Conservation (phyloP, 2,329 filamentous ascomycete species). For the Seiridium cupressi region DNA sequence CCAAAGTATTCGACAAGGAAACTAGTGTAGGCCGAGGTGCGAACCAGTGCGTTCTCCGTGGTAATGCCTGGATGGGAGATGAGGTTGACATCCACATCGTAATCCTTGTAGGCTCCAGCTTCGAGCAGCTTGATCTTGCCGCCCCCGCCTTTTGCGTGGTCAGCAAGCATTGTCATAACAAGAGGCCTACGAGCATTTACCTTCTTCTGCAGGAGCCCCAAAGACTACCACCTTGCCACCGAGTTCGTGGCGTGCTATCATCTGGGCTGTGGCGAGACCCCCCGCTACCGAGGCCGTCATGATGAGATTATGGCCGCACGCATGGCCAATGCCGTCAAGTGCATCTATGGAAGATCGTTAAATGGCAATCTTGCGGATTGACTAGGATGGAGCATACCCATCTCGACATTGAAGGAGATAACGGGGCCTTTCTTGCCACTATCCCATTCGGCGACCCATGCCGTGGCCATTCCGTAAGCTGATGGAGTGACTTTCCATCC, state of each 20-base stretch:
- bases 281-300: conserved; percentile 45
- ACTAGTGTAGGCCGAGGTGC: conserved; percentile 48
- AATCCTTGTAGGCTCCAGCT: conserved; percentile 40
- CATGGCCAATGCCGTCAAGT: conserved; percentile 48
- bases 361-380: not conserved
- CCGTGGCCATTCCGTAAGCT: conserved; percentile 50
- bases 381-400: conserved; percentile 29
- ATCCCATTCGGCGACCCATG: conserved; percentile 50
- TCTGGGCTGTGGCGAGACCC: conserved; percentile 43
- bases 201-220: conserved; percentile 54
- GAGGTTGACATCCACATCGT: conserved; percentile 34
- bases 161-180: not conserved
- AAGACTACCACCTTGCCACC: conserved; percentile 44
- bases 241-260: conserved; percentile 38
- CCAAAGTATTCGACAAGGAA: conserved; percentile 53
- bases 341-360: conserved; percentile 33
- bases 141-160: conserved; percentile 34
- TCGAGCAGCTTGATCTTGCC: conserved; percentile 47
- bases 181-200: conserved; percentile 13
- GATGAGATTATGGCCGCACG: conserved; percentile 56
- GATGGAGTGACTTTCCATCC: conserved; percentile 51
- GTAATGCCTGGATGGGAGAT: conserved; percentile 42
- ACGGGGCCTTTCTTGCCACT: conserved; percentile 43
- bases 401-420: conserved; percentile 46
- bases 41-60: conserved; percentile 44